Percentiles rank a stretch among this genome's conserved stretches.
These are phyloP conservation scores for Elsinoe perseae DNA, from an alignment of 2,329 filamentous ascomycete species.

Conservation along the genomic window DNA sequence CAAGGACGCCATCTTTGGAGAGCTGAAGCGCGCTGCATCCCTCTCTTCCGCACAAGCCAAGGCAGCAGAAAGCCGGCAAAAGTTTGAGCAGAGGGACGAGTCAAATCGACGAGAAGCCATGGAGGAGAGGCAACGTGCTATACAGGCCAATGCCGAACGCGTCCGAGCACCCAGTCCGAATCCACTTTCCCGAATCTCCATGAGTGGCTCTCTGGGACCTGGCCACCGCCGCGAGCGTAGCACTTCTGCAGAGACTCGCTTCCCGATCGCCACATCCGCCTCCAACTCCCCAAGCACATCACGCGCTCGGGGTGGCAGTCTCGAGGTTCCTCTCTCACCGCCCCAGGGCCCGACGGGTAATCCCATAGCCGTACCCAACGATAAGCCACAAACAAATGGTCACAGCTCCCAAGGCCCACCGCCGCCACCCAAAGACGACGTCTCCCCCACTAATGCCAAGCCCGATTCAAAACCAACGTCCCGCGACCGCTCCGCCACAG, in stretches of 20 bases:
- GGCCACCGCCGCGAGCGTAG: constrained; percentile 73
- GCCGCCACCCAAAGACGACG: constrained; percentile 24
- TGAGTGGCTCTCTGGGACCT: constrained; percentile 7
- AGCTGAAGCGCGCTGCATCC: constrained; percentile 82
- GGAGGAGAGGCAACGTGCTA: constrained; percentile 82
- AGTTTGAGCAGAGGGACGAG: constrained; percentile 90
- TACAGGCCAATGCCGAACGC: constrained; percentile 49
- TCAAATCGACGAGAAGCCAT: constrained; percentile 88
- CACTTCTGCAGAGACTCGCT: constrained; percentile 59
- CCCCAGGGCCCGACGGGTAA: constrained; percentile 17
- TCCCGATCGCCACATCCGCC: constrained; percentile 60
- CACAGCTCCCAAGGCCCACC: constrained; percentile 12
- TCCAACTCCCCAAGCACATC: constrained; percentile 29
- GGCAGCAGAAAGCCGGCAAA: constrained; percentile 50
- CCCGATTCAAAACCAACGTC: constrained; percentile 20
- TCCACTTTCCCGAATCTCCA: constrained; percentile 16
- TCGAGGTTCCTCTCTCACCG: constrained; percentile 65
- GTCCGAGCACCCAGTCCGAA: constrained; percentile 36
- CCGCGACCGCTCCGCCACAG: constrained; percentile 16
- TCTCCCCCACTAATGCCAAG: constrained; percentile 23
- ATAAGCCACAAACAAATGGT: constrained; percentile 14
- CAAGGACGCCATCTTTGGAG: constrained; percentile 91
- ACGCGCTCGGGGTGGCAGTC: constrained; percentile 52
- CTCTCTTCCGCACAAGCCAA: constrained; percentile 57
- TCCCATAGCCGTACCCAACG: constrained; percentile 9